Evolutionary conservation across 768 basidiomycete species (phyloP), one percentile per base, ranked within the genome.

Genomic region (Wakefieldia striispora): DNA sequence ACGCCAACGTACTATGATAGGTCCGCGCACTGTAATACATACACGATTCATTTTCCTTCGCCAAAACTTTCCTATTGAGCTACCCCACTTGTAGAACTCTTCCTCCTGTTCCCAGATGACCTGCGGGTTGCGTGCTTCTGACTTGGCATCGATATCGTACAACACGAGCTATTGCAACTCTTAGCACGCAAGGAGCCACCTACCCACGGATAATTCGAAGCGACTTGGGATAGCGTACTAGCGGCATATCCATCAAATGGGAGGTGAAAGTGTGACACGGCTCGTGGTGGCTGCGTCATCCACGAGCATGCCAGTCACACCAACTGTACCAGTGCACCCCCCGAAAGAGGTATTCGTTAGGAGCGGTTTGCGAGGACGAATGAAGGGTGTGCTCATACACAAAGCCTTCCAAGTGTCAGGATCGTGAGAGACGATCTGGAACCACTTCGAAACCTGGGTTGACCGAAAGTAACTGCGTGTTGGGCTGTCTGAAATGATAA

Each of bases 161-260:
- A 47, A 17, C 6, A 47, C 42, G 12, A 54, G 24, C 12, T 45
- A 27, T 11, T 7, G 37, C 1, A n/a, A 2, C 4, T 7, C 21
- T 36, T 53, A 45, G 9, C 45, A 43, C 13, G 41, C 17, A 3
- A 44, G 6, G 13, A 54, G 20, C 45, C 53, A 54, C 24, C 44
- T 34, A n/a, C 5, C 43, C 52, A 34, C 31, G n/a, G n/a, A n/a
- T n/a, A n/a, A n/a, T n/a, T n/a, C n/a, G n/a, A n/a, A n/a, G n/a
- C n/a, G n/a, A n/a, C n/a, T n/a, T n/a, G n/a, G n/a, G n/a, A n/a
- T n/a, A n/a, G n/a, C n/a, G n/a, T n/a, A n/a, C n/a, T n/a, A n/a
- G n/a, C n/a, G n/a, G n/a, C n/a, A n/a, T n/a, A n/a, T n/a, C n/a
- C 26, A 10, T 53, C 6, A 6, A 44, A 35, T 9, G 31, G 19